A percentile compares a stretch with the other conserved stretches of the same genome.
These are phyloP conservation scores for Orychophragmus violaceus DNA, from an alignment of 345 rosid genomes.

Conservation along the genomic window DNA sequence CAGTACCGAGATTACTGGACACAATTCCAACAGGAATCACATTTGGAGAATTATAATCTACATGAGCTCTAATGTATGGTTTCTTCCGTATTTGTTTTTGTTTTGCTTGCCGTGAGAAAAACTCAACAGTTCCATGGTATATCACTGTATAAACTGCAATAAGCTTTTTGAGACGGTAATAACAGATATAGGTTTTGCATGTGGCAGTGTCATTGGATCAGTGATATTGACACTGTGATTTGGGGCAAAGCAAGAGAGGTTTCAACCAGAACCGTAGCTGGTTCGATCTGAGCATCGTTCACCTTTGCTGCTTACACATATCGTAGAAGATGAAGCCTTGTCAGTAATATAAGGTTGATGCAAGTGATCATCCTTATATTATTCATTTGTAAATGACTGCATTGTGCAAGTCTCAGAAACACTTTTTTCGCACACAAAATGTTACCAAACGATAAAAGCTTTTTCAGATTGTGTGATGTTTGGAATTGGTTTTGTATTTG, in stretches of 20 bases:
- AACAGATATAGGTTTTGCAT: background rate
- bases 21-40: no score
- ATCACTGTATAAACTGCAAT: background rate
- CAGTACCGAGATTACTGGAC: no score
- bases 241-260: constrained; percentile 40
- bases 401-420: background rate
- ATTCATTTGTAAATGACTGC: background rate
- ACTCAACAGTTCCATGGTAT: background rate
- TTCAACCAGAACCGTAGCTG: background rate
- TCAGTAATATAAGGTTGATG: background rate
- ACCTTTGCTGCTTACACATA: constrained; percentile 5
- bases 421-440: background rate
- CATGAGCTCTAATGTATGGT: no score
- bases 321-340: constrained; percentile 5
- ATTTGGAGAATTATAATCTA: no score
- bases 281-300: constrained; percentile 11
- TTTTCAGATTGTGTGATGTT: background rate
- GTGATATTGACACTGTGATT: constrained; percentile 31
- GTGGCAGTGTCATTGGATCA: constrained; percentile 30
- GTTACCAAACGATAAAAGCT: background rate
- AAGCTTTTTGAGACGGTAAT: background rate
- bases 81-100: no score
- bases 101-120: no score
- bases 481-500: background rate
- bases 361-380: background rate